Evolutionary conservation across 257 asterid genomes (phyloP), one percentile per base, ranked within the genome.

Genomic region (Nicotiana tabacum): DNA sequence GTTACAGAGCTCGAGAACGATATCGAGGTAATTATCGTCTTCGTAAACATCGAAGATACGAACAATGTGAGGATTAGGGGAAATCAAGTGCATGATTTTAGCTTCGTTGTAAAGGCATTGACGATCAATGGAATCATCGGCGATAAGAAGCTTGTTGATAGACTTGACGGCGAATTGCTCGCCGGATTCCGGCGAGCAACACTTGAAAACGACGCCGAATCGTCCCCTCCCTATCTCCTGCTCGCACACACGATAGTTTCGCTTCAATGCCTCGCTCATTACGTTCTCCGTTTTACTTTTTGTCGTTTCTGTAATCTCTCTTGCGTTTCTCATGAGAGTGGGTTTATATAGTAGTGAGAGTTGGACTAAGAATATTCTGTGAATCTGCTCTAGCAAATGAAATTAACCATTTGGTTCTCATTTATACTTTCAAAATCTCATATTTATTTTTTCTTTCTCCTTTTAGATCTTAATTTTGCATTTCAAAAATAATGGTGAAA

Each of bases 181-280:
- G 0, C 91, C 95, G 74, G 90, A 81, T 66, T 1, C 80, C 82
- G 85, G 60, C 72, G 93, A 88, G 84, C 85, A 62, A 83, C 97
- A 91, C 88, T 84, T 90, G 81, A 82, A 92, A 18, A 94, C 95
- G 87, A 87, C 89, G 88, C 97, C 96, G 94, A 84, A 92, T 61
- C 88, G 86, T 82, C 97, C 98, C 83, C 90, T 85, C 7, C 97
- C 98, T 0, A 94, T 81, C 84, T 94, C 94, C 80, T 94, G 93
- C 82, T 89, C 93, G 3, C 89, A 77, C 13, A 94, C 87, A 43
- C 81, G 85, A 82, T 94, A 94, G 46, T 90, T 88, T 70, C 91
- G 84, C 77, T 85, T 87, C 46, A 91, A 84, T 80, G 86, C 90
- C 77, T 83, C 88, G 78, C 87, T 92, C 98, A 92, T 94, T 29